Evolutionary conservation across 1,284 basidiomycete species (phyloP).

Genomic region (Rhodotorula sp.): DNA sequence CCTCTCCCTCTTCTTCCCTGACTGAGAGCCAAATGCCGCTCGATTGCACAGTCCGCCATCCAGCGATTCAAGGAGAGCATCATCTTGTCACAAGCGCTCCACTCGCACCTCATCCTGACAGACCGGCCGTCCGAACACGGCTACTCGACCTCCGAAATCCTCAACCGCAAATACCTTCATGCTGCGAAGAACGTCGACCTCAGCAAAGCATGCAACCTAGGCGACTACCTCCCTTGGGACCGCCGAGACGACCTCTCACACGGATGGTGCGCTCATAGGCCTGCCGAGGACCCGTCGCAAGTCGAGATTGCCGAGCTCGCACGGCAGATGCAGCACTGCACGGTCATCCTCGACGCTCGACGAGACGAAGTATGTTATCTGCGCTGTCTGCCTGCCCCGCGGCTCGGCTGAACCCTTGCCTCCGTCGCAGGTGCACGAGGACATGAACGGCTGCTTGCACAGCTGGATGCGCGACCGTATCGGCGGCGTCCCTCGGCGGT

Average conservation of each 20-base stretch:
- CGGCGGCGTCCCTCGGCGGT: not conserved
- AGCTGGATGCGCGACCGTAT: conserved; percentile 2
- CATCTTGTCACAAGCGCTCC: conserved; percentile 1
- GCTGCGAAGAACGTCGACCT: not conserved
- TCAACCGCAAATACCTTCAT: not conserved
- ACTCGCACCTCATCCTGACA: not conserved
- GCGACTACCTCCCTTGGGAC: not conserved
- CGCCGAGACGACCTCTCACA: not conserved
- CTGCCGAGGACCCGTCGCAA: not conserved
- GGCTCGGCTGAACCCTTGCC: not conserved
- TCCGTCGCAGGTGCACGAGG: not conserved
- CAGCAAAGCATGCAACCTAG: not conserved
- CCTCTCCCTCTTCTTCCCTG: not conserved
- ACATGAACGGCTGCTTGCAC: not conserved
- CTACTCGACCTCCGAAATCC: conserved; percentile 1
- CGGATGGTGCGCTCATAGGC: not conserved
- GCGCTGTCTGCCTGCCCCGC: not conserved
- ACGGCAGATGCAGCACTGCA: not conserved
- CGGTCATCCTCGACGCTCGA: not conserved
- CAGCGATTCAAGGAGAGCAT: not conserved
- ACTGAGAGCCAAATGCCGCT: not conserved
- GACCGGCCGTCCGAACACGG: not conserved
- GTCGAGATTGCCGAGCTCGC: not conserved
- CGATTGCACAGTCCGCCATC: not conserved
- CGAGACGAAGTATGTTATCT: not conserved